Evolutionary conservation across 805 yeast genomes (phyloP), one percentile per base, ranked within the genome.

Genomic region (Metschnikowia amazonensis): DNA sequence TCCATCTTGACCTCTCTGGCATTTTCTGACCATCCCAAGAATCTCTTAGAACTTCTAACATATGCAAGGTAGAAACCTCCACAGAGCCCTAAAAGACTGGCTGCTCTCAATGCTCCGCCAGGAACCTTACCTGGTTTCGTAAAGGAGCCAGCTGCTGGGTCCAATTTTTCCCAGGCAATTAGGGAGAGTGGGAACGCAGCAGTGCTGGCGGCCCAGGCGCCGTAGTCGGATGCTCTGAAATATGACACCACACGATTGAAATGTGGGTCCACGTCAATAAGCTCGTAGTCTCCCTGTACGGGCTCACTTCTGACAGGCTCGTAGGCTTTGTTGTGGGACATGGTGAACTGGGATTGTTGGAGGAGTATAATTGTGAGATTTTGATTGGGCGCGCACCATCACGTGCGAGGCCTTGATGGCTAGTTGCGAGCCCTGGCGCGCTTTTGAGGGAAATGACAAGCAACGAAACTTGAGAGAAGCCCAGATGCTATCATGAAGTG

Each of bases 21-120:
- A 66, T 87, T 87, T 67, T 88, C 96, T 20, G 75, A 54, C 71
- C 80, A 78, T 23, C 96, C 96, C 75, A 84, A 80, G 67, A 87
- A 87, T 60, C 96, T 77, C 62, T 76, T 74, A 21, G 83, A 70
- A 9, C 90, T 81, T 49, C 79, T 70, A 39, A 77, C 76, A 66
- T 86, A 88, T 31, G 89, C 85, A 42, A 80, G 66, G 50, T 81
- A 65, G 63, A 88, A 87, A 1, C 96, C 96, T 43, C 89, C 90
- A 42, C 76, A 58, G 29, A 76, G 64, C 9, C 96, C 95, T 42
- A 86, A 62, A 42, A 79, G 60, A 1, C 80, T 69, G 35, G 86
- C 78, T 13, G 78, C 75, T 65, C 92, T 76, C 55, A 84, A 60
- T 7, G 76, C 70, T 49, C 75, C 67, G 16, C 78, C 75, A 14